A percentile compares a stretch with the other conserved stretches of the same genome.
phyloP scores from a whole-genome alignment of 495 filamentous ascomycete species.

The Xanthoparmelia taractica region DNA sequence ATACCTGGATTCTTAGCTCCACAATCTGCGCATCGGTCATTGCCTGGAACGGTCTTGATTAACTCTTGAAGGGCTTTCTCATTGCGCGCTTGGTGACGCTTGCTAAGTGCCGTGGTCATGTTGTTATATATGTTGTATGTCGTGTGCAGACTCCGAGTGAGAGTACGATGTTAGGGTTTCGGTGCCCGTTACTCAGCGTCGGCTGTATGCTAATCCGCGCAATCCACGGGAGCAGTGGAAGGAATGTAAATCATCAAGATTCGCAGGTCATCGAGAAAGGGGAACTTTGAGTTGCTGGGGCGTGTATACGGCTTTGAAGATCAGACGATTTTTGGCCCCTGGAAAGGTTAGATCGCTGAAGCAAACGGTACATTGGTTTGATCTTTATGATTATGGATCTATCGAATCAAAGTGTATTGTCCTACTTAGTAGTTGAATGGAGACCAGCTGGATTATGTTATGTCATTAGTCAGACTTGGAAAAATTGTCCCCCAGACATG shows the following conservation, averaged over 20 bases:
- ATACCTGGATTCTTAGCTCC: constrained; percentile 83
- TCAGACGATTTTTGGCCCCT: not conserved
- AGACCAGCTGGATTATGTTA: too few species aligned
- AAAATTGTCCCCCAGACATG: too few species aligned
- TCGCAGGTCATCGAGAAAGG: not conserved
- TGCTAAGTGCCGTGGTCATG: constrained; percentile 59
- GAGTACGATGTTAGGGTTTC: not conserved
- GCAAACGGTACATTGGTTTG: not conserved
- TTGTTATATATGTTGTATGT: constrained; percentile 1
- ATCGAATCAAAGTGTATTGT: too few species aligned
- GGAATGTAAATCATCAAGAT: not conserved
- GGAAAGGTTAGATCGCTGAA: not conserved
- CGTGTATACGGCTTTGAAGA: not conserved
- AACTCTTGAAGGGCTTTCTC: constrained; percentile 87
- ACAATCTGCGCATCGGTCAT: constrained; percentile 94
- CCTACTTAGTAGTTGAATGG: too few species aligned
- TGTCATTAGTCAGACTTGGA: too few species aligned
- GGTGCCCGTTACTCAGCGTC: not conserved
- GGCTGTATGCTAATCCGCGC: not conserved
- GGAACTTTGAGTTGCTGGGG: not conserved
- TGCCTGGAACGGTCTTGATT: constrained; percentile 77
- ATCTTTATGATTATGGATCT: too few species aligned
- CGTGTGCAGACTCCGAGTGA: not conserved
- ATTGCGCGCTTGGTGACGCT: constrained; percentile 95
- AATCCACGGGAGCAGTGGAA: not conserved